Base-by-base conservation (phyloP, 306 rosid species). In the Carpinus viminea region DNA sequence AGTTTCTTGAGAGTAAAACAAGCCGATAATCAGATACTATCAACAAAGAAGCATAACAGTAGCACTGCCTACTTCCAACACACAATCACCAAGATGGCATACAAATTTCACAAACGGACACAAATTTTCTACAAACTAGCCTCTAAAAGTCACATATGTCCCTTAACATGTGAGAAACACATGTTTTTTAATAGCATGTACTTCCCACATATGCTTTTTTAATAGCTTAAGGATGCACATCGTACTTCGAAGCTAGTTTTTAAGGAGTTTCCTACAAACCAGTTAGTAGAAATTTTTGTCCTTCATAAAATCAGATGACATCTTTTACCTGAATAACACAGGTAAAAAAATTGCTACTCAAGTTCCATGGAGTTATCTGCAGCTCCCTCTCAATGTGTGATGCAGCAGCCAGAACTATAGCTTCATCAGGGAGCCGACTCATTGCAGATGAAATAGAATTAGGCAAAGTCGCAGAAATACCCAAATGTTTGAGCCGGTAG, bases 341-440 rank as follows among this genome's bases (percentile, higher is more conserved):
- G 60, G 97, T 88, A 79, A 95, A 94, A 86, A 94, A 95, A 76
- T 92, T 95, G 90, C 89, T 89, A 88, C 98, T 95, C 82, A 95
- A 87, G 89, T 91, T 95, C 98, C 98, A 95, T 72, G 98, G 98
- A 88, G 98, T 95, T 76, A 95, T 95, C 80, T 91, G 97, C 80
- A 92, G 83, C 79, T 95, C 98, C 82, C 98, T 91, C 83, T 95
- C 98, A 47, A 95, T 95, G 77, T 95, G 98, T 12, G 98, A 92
- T 62, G 98, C 98, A 76, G 98, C 97, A 87, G 98, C 98, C 84
- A 95, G 89, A 68, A 96, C 88, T 74, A 95, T 85, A 81, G 98
- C 98, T 84, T 95, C 98, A 87, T 80, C 97, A 65, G 95, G 98
- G 76, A 95, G 97, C 78, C 97, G 96, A 76, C 87, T 92, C 98